A percentile compares a stretch with the other conserved stretches of the same genome.
Conservation (phyloP, 495 filamentous ascomycete genomes). For the Talaromyces proteolyticus region DNA sequence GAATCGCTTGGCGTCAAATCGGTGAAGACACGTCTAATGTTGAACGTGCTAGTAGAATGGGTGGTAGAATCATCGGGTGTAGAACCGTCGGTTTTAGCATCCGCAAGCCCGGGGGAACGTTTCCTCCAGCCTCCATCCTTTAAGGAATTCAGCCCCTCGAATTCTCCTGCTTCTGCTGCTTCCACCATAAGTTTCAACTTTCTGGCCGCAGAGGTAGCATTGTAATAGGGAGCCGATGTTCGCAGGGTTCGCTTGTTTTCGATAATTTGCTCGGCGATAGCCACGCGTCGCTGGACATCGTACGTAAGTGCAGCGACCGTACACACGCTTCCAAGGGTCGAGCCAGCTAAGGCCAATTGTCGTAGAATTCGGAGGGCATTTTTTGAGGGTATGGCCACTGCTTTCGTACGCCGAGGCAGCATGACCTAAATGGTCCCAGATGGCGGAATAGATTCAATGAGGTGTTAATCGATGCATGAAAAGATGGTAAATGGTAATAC, state of each 20-base stretch:
- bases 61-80: neutral
- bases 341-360: conserved; percentile 35
- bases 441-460: too few relatives aligned
- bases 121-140: conserved; percentile 20
- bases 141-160: conserved; percentile 29
- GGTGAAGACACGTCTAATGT: too few relatives aligned
- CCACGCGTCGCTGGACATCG: conserved; percentile 35
- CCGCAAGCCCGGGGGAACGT: neutral
- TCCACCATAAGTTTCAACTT: conserved; percentile 35
- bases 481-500: too few relatives aligned
- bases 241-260: conserved; percentile 39
- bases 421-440: neutral
- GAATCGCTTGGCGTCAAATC: too few relatives aligned
- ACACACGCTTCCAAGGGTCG: conserved; percentile 34
- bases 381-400: conserved; percentile 34
- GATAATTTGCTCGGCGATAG: conserved; percentile 35
- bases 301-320: conserved; percentile 35
- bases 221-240: conserved; percentile 37
- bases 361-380: conserved; percentile 41
- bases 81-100: neutral
- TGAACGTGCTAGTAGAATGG: too few relatives aligned
- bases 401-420: conserved; percentile 5
- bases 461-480: too few relatives aligned
- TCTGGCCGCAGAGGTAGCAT: conserved; percentile 36
- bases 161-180: conserved; percentile 37